A percentile compares a stretch with the other conserved stretches of the same genome.
These are phyloP conservation scores for Ramaria rubella DNA, from an alignment of 768 basidiomycete species.

Conservation along the genomic window DNA sequence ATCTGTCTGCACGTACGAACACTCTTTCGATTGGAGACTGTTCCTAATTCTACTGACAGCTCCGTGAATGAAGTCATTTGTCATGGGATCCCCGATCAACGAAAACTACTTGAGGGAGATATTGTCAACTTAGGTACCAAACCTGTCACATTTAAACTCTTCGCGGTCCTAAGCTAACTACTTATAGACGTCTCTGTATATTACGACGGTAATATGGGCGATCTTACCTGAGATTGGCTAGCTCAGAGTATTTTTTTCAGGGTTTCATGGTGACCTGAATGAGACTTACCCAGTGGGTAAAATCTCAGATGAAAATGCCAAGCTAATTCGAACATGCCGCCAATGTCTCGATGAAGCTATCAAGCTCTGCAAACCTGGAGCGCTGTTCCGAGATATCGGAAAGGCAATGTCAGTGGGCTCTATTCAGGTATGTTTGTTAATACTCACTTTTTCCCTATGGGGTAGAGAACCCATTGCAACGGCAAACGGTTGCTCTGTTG, in stretches of 20 bases:
- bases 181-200: constrained; percentile 69
- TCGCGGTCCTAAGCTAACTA: not conserved
- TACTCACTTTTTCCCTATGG: constrained; percentile 14
- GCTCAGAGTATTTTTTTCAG: constrained; percentile 29
- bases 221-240: not conserved
- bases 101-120: constrained; percentile 83
- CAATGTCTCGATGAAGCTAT: constrained; percentile 86
- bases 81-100: constrained; percentile 90
- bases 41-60: constrained; percentile 28
- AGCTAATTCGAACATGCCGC: constrained; percentile 77
- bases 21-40: not conserved
- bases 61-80: constrained; percentile 96
- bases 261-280: constrained; percentile 90
- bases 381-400: constrained; percentile 82
- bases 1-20: constrained; percentile 86
- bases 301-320: constrained; percentile 76
- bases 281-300: constrained; percentile 87
- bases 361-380: constrained; percentile 88
- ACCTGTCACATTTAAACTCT: not conserved
- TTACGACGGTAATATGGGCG: constrained; percentile 51
- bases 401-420: constrained; percentile 65
- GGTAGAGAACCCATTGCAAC: constrained; percentile 78
- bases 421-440: not conserved
- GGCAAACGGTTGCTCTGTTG: constrained; percentile 79
- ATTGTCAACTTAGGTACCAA: constrained; percentile 86